phyloP scores from a whole-genome alignment of 2,329 filamentous ascomycete genomes.

The Paraphoma sp. region DNA sequence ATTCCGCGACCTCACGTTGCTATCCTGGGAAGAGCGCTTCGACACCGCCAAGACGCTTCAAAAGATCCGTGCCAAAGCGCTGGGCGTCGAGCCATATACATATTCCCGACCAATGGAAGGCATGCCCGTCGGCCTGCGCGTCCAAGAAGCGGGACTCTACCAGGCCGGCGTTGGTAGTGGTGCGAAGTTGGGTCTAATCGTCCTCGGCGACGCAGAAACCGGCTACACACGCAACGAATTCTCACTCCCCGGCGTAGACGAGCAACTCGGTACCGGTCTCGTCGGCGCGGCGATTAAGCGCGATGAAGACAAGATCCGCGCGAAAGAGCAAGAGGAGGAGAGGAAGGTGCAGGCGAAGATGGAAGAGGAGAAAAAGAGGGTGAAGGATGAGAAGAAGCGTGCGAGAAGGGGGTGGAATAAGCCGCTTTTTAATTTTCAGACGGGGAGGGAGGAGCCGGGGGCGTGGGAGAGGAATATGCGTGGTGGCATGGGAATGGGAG shows the following conservation, averaged over 20 bases:
- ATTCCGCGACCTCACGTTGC: slow-evolving; percentile 50
- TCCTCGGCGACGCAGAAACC: slow-evolving; percentile 1
- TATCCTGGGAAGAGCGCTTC: slow-evolving; percentile 52
- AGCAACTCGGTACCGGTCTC: slow-evolving; percentile 7
- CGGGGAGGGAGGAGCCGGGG: background rate
- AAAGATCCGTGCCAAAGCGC: slow-evolving; percentile 16
- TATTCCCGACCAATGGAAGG: slow-evolving; percentile 27
- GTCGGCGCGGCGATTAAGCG: slow-evolving; percentile 9
- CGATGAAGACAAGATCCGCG: background rate
- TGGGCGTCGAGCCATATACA: slow-evolving; percentile 34
- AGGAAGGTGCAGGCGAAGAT: background rate
- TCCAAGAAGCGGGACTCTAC: slow-evolving; percentile 7
- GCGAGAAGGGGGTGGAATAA: background rate
- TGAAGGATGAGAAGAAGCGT: background rate
- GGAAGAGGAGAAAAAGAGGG: background rate
- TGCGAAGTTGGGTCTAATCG: background rate
- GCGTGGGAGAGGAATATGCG: background rate
- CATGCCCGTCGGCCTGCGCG: slow-evolving; percentile 16
- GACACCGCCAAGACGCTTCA: slow-evolving; percentile 26
- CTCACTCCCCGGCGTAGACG: slow-evolving; percentile 15
- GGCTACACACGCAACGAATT: slow-evolving; percentile 15
- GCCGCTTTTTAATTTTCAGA: background rate
- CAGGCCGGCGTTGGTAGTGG: slow-evolving; percentile 4
- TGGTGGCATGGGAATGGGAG: too few species aligned
- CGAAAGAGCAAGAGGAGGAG: slow-evolving; percentile 2